phyloP scores from a whole-genome alignment of 805 yeast species.

The Kodamaea nitidulidarum region DNA sequence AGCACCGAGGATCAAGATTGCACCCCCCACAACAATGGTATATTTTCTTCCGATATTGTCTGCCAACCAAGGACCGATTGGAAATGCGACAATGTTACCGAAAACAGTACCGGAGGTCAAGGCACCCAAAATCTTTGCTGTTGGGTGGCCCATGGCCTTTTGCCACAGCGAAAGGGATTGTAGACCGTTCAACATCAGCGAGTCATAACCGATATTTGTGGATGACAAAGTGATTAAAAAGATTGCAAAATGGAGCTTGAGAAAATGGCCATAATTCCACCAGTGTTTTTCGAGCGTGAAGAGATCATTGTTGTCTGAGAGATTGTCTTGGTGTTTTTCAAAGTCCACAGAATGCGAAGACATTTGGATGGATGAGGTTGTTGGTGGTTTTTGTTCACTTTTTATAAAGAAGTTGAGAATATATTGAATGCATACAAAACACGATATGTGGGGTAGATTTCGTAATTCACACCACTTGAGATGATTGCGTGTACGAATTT shows the following conservation, averaged over 20 bases:
- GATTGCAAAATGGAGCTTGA: conserved; percentile 33
- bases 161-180: conserved; percentile 44
- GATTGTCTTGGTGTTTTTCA: too few relatives aligned
- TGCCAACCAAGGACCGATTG: conserved; percentile 23
- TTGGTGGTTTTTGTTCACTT: too few relatives aligned
- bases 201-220: conserved; percentile 34
- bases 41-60: conserved; percentile 43
- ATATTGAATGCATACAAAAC: too few relatives aligned
- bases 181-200: conserved; percentile 44
- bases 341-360: too few relatives aligned
- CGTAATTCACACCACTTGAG: too few relatives aligned
- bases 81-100: conserved; percentile 34
- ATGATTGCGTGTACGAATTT: too few relatives aligned
- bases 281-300: conserved; percentile 20
- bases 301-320: not conserved
- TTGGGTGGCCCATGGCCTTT: conserved; percentile 26
- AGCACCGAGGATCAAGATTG: conserved; percentile 29
- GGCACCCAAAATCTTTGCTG: conserved; percentile 20
- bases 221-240: conserved; percentile 43
- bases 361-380: too few relatives aligned
- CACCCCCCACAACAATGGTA: conserved; percentile 22
- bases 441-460: too few relatives aligned
- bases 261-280: conserved; percentile 36
- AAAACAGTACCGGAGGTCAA: conserved; percentile 22
- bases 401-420: too few relatives aligned